Conservation (phyloP, 2,329 filamentous ascomycete species). For the Fusarium armeniacum region DNA sequence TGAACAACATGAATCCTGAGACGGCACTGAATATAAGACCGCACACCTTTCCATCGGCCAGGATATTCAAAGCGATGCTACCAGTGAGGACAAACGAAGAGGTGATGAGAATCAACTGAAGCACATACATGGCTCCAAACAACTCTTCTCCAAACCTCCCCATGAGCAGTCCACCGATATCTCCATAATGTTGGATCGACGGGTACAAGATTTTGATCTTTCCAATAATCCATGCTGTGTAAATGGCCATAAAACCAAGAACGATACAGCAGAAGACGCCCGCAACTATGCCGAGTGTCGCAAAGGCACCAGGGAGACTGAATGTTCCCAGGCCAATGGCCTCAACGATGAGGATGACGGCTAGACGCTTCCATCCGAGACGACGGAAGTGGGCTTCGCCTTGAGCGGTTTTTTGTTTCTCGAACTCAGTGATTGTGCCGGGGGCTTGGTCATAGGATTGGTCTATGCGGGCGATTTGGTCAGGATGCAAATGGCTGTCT, state of each 20-base stretch:
- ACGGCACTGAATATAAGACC: constrained; percentile 57
- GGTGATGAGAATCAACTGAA: constrained; percentile 75
- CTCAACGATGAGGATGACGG: constrained; percentile 45
- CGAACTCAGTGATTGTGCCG: constrained; percentile 45
- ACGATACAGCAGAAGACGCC: constrained; percentile 55
- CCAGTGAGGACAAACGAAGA: constrained; percentile 76
- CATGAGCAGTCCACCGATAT: constrained; percentile 71
- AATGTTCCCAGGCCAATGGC: constrained; percentile 47
- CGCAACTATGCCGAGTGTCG: constrained; percentile 49
- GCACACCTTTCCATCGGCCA: constrained; percentile 66
- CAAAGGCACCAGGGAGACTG: constrained; percentile 46
- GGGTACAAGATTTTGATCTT: constrained; percentile 61
- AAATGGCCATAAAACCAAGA: constrained; percentile 57
- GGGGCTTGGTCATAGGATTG: constrained; percentile 39
- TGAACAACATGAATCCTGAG: constrained; percentile 56
- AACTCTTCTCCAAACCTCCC: constrained; percentile 70
- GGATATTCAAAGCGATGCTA: constrained; percentile 72
- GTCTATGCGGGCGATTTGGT: constrained; percentile 32
- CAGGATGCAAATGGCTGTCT: constrained; percentile 3
- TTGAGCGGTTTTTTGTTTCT: constrained; percentile 43
- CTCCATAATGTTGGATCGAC: constrained; percentile 72
- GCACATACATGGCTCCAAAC: constrained; percentile 67
- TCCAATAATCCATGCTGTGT: constrained; percentile 58
- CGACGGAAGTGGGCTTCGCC: constrained; percentile 44
- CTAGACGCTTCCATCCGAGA: constrained; percentile 46